phyloP scores from a whole-genome alignment of 192 early-diverging fungal species.

The Endogone sp. region DNA sequence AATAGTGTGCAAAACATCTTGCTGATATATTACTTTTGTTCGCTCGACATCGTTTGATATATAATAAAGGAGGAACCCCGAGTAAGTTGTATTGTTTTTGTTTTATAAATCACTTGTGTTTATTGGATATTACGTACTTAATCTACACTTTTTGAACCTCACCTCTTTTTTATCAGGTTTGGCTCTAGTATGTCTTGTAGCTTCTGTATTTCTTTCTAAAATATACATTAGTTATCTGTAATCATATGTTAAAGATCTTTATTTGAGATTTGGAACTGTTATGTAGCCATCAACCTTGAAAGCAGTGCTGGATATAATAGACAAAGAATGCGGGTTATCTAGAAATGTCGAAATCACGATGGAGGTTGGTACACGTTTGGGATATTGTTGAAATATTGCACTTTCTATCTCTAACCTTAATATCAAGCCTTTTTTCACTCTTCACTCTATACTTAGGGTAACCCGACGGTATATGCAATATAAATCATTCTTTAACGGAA shows the following conservation, averaged over 20 bases:
- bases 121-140: too few relatives aligned
- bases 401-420: too few relatives aligned
- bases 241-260: neutral
- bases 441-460: constrained; percentile 33
- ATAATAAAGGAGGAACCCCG: constrained; percentile 40
- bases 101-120: neutral
- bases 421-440: too few relatives aligned
- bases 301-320: constrained; percentile 28
- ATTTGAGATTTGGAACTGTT: neutral
- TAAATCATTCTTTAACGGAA: too few relatives aligned
- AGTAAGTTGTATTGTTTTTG: constrained; percentile 26
- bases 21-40: too few relatives aligned
- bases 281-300: constrained; percentile 37
- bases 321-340: constrained; percentile 19
- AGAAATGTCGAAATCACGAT: constrained; percentile 42
- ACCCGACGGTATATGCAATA: constrained; percentile 52
- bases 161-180: neutral
- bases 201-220: neutral
- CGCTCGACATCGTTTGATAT: too few relatives aligned
- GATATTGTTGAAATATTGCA: neutral
- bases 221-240: neutral
- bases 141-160: too few relatives aligned
- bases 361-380: constrained; percentile 34
- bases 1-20: too few relatives aligned
- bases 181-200: neutral